Percentiles rank a stretch among this genome's conserved stretches.
These are phyloP conservation scores for Gastrolobium villosum DNA, from an alignment of 306 rosid genomes.

Conservation along the genomic window DNA sequence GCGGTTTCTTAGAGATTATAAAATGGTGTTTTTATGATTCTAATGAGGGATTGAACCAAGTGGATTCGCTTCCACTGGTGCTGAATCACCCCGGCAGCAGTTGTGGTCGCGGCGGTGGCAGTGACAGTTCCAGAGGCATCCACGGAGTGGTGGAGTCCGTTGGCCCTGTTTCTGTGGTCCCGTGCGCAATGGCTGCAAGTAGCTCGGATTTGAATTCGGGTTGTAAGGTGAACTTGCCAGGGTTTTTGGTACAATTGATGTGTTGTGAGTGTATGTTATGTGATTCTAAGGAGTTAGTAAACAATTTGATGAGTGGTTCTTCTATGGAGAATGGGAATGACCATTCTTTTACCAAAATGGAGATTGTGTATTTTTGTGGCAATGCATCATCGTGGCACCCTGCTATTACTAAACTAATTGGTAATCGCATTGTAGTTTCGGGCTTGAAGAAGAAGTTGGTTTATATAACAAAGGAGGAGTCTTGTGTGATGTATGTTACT, in stretches of 20 bases:
- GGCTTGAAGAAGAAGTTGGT: conserved; percentile 79
- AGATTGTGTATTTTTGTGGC: conserved; percentile 71
- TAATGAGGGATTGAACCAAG: conserved; percentile 29
- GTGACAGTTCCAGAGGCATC: conserved; percentile 48
- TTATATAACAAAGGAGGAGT: conserved; percentile 63
- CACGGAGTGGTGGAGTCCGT: conserved; percentile 69
- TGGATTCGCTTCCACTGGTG: conserved; percentile 47
- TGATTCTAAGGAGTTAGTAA: conserved; percentile 47
- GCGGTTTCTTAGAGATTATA: conserved; percentile 80
- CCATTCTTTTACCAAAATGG: conserved; percentile 65
- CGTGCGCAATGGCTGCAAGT: conserved; percentile 53
- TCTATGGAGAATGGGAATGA: conserved; percentile 41
- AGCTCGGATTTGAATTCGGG: conserved; percentile 39
- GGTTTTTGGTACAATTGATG: conserved; percentile 67
- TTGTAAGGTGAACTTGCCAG: conserved; percentile 51
- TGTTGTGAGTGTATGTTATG: conserved; percentile 75
- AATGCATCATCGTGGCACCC: conserved; percentile 81
- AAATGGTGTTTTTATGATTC: conserved; percentile 64
- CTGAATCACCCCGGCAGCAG: conserved; percentile 4
- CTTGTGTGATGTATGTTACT: conserved; percentile 76
- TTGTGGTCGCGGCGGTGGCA: conserved; percentile 6
- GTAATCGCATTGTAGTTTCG: conserved; percentile 53
- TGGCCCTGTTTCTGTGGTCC: conserved; percentile 67
- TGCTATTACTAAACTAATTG: conserved; percentile 67
- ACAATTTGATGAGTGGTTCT: conserved; percentile 40